Evolutionary conservation across 169 alveolate genomes (phyloP).

Genomic region (Besnoitia besnoiti): DNA sequence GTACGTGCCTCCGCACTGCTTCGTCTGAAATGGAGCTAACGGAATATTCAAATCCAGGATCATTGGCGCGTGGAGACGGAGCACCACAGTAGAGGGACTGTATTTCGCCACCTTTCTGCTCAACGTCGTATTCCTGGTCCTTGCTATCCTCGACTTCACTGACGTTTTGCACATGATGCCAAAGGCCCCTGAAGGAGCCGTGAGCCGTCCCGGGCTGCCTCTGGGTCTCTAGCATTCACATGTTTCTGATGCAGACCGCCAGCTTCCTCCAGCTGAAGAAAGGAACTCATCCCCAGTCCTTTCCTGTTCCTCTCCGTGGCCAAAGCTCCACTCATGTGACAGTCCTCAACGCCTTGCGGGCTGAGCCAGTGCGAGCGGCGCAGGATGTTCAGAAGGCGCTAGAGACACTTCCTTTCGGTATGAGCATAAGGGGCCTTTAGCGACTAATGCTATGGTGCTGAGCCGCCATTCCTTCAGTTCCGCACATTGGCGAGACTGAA

Average conservation of each 20-base stretch:
- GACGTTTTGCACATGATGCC: conserved; percentile 62
- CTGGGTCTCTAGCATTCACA: neutral
- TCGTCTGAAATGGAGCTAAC: neutral
- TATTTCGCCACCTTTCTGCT: conserved; percentile 53
- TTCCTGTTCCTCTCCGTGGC: neutral
- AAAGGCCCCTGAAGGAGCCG: conserved; percentile 61
- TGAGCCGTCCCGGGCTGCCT: neutral
- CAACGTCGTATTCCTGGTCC: conserved; percentile 29
- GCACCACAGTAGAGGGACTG: conserved; percentile 43
- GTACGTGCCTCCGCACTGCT: conserved; percentile 10
- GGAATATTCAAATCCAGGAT: neutral
- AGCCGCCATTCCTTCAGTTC: too few relatives aligned
- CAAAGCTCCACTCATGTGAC: neutral
- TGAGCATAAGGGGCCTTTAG: neutral
- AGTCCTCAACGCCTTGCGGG: neutral
- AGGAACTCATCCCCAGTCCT: neutral
- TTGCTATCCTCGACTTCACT: conserved; percentile 57
- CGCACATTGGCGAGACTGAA: conserved; percentile 57
- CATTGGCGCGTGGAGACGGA: conserved; percentile 56
- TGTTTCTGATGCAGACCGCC: neutral
- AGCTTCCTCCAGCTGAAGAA: neutral
- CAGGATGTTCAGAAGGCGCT: neutral
- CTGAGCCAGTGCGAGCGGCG: neutral
- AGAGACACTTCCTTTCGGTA: conserved; percentile 18
- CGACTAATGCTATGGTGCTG: neutral